Evolutionary conservation across 306 rosid species (phyloP).

Genomic region (Fragaria iinumae): DNA sequence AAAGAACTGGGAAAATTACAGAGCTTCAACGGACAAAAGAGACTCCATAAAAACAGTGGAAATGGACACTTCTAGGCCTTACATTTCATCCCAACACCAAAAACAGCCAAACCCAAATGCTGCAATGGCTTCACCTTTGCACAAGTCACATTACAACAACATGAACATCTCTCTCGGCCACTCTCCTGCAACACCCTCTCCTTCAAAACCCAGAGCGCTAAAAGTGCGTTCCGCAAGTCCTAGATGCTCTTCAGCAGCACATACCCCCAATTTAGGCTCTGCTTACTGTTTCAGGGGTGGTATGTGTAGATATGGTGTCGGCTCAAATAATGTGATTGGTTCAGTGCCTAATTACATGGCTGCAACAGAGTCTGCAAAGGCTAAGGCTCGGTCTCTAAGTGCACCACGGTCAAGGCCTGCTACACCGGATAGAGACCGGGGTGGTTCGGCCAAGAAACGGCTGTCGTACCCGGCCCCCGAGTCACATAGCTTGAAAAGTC

Average conservation of each 20-base stretch:
- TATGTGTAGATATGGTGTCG: conserved; percentile 1
- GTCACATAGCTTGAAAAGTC: conserved; percentile 31
- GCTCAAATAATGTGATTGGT: not conserved
- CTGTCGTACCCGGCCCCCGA: conserved; percentile 24
- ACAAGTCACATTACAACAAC: conserved; percentile 17
- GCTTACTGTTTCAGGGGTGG: conserved; percentile 6
- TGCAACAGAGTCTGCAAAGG: conserved; percentile 37
- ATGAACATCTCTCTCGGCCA: not conserved
- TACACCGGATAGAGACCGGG: conserved; percentile 31
- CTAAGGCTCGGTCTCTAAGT: conserved; percentile 26
- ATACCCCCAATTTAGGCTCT: conserved; percentile 29
- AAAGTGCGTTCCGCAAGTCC: conserved; percentile 32
- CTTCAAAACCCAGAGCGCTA: conserved; percentile 18
- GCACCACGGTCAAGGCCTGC: conserved; percentile 27
- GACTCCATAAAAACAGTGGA: conserved; percentile 31
- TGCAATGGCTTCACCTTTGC: conserved; percentile 17
- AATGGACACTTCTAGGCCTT: conserved; percentile 24
- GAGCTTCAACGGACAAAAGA: conserved; percentile 21
- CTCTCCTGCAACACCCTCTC: conserved; percentile 30
- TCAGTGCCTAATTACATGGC: conserved; percentile 36
- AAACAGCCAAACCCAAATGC: conserved; percentile 12
- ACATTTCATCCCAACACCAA: conserved; percentile 1
- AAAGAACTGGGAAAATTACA: conserved; percentile 24
- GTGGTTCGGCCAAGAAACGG: conserved; percentile 23
- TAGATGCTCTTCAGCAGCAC: conserved; percentile 27